phyloP scores from a whole-genome alignment of 257 asterid species.

The Solanum paucissectum region DNA sequence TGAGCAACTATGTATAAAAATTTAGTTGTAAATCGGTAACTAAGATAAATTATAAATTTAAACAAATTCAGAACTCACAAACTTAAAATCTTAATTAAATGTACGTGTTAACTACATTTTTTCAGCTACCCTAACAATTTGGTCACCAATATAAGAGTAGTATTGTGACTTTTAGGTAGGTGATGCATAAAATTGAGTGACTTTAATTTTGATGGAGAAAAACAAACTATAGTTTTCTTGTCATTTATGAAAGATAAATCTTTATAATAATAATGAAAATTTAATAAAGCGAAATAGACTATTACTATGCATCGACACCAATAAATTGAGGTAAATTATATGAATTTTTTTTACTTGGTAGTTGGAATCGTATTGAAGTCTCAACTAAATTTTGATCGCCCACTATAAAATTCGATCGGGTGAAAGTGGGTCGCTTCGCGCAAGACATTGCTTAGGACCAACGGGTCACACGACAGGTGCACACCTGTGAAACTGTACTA shows the following conservation, averaged over 20 bases:
- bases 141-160: not conserved
- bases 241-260: not conserved
- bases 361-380: not conserved
- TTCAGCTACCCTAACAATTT: not conserved
- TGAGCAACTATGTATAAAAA: no score
- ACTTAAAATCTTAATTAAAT: not conserved
- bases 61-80: no score
- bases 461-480: no score
- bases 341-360: not conserved
- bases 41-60: not conserved
- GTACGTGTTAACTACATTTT: no score
- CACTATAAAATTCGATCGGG: not conserved
- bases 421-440: no score
- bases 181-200: not conserved
- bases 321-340: not conserved
- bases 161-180: not conserved
- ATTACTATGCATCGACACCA: not conserved
- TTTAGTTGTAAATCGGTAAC: rapidly evolving
- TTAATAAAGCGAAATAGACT: not conserved
- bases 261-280: not conserved
- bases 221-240: not conserved
- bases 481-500: no score
- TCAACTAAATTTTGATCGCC: no score
- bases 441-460: no score
- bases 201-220: not conserved